Conservation (phyloP, 306 rosid genomes). For the Albizia julibrissin region DNA sequence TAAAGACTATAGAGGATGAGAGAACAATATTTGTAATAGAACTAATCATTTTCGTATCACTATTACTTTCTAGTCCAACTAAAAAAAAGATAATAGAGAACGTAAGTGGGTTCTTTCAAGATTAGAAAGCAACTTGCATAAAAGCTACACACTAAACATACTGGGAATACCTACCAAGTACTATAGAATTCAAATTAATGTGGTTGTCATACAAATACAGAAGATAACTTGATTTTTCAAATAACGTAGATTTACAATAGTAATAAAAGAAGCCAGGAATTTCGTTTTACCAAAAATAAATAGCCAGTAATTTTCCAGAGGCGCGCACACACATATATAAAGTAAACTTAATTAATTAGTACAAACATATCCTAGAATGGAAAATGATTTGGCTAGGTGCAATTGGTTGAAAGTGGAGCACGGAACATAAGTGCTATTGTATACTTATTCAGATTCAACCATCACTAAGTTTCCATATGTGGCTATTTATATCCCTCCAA, state of each 20-base stretch:
- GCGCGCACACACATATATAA: neutral
- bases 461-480: neutral
- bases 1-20: neutral
- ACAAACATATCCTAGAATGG: neutral
- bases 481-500: neutral
- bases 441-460: neutral
- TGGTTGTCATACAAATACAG: neutral
- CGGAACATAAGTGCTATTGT: neutral
- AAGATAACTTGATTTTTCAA: neutral
- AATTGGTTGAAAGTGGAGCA: neutral
- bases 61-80: neutral
- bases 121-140: neutral
- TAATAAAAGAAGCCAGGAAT: neutral
- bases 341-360: neutral
- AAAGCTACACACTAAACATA: neutral
- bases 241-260: neutral
- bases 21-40: neutral
- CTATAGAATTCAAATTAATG: neutral
- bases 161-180: neutral
- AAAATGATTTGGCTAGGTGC: neutral
- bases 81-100: neutral
- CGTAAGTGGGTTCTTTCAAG: neutral
- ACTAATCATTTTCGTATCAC: neutral
- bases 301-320: neutral
- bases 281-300: neutral